phyloP scores from a whole-genome alignment of 2,329 filamentous ascomycete species.

The Aspergillus sp. region DNA sequence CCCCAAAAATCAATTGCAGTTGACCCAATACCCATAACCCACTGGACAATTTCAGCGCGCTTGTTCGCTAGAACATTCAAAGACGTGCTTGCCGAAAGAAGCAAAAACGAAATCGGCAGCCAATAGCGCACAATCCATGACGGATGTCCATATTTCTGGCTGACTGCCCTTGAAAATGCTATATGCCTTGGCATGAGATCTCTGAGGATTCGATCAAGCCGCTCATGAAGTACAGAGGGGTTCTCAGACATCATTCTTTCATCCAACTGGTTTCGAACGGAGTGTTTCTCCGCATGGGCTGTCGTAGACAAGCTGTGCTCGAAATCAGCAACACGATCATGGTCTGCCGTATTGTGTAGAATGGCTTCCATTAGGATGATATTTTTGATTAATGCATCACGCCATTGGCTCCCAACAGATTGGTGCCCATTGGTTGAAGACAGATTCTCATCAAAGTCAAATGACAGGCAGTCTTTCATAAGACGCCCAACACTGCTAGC shows the following conservation, averaged over 20 bases:
- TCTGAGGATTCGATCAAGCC: slow-evolving; percentile 53
- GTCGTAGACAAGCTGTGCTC: slow-evolving; percentile 48
- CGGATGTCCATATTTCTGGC: slow-evolving; percentile 64
- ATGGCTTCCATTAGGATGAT: slow-evolving; percentile 82
- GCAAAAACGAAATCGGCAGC: slow-evolving; percentile 62
- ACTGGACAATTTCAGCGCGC: slow-evolving; percentile 66
- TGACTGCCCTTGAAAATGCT: slow-evolving; percentile 47
- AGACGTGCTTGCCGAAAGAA: slow-evolving; percentile 82
- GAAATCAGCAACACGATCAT: slow-evolving; percentile 47
- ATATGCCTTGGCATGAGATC: slow-evolving; percentile 61
- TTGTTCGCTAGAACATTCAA: slow-evolving; percentile 67
- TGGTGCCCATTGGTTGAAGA: slow-evolving; percentile 42
- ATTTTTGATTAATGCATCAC: slow-evolving; percentile 68
- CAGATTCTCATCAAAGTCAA: slow-evolving; percentile 52
- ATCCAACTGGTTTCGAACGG: slow-evolving; percentile 21
- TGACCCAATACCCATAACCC: slow-evolving; percentile 68
- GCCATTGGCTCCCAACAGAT: slow-evolving; percentile 49
- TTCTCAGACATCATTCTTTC: slow-evolving; percentile 29
- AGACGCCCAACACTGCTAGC: slow-evolving; percentile 81
- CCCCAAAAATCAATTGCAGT: slow-evolving; percentile 86
- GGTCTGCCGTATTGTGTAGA: slow-evolving; percentile 60
- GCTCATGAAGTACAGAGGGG: slow-evolving; percentile 26
- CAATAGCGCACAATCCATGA: slow-evolving; percentile 73
- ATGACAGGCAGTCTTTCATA: slow-evolving; percentile 73
- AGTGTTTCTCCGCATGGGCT: slow-evolving; percentile 54